Base-by-base conservation (phyloP, 805 yeast species). In the Starmera dryadoides region DNA sequence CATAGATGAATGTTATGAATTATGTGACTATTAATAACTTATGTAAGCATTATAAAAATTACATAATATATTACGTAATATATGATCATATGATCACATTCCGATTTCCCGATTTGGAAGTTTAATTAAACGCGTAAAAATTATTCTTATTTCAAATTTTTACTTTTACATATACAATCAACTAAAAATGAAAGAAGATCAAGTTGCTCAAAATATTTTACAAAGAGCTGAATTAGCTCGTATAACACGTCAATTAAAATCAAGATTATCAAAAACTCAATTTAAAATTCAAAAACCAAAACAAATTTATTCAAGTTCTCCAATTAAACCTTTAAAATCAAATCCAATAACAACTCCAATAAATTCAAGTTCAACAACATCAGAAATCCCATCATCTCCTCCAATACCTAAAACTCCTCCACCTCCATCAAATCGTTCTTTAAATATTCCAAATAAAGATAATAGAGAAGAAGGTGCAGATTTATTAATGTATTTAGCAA, bases 401-500 rank as follows among this genome's bases (percentile, higher is more conserved):
- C 49, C 58, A 2, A 55, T 57, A 1, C 59, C 59, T 12, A 53
- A 53, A 10, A 32, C 36, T 17, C 36, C 36, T 4, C 36, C 36
- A 10, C 36, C 36, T 9, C 36, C 36, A 34, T n/a, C 28, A 14
- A 15, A 19, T 15, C n/a, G 15, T n/a, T 10, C 4, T 14, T 21
- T 32, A 15, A n/a, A 20, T 12, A 10, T 12, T 6, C 6, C 11
- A 6, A 29, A 10, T 12, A 14, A 9, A 7, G 11, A 29, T n/a
- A 9, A n/a, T 15, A 46, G 51, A 18, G 69, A 66, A 36, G 93
- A 84, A 59, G 95, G 94, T 12, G 95, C 94, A 1, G 91, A 82
- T 56, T 62, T 86, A 44, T 69, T 86, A 44, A 73, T 86, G 76
- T 86, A 76, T 58, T 65, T 86, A 48, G 94, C 95, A 2, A 82